These are phyloP conservation scores for Kodamaea sp. DNA, from an alignment of 1,139 yeast species.

Conservation along the genomic window DNA sequence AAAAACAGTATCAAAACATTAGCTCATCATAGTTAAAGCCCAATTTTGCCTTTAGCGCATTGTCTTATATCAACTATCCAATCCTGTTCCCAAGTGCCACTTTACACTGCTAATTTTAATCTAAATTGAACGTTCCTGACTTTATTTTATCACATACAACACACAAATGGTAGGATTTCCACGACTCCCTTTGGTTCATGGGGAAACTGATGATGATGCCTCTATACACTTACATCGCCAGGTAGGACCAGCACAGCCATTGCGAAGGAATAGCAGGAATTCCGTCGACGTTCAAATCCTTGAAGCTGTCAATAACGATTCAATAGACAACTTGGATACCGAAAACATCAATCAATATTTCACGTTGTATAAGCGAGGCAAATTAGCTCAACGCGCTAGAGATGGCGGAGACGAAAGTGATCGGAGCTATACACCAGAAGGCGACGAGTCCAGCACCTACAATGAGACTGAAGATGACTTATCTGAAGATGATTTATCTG, in stretches of 20 bases:
- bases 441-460: conserved; percentile 7
- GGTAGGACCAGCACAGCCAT: conserved; percentile 44
- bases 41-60: no score
- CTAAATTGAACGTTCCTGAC: no score
- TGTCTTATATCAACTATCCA: no score
- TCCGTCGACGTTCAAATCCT: conserved; percentile 18
- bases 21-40: no score
- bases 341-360: conserved; percentile 14
- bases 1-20: no score
- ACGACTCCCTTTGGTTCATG: conserved; percentile 36
- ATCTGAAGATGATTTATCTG: not conserved
- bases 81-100: no score
- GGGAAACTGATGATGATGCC: conserved; percentile 47
- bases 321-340: conserved; percentile 8
- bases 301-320: conserved; percentile 11
- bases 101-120: no score
- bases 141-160: no score
- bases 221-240: conserved; percentile 42
- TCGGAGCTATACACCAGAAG: not conserved
- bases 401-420: conserved; percentile 5
- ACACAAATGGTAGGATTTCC: conserved; percentile 41
- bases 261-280: conserved; percentile 12
- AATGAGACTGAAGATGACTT: conserved; percentile 13
- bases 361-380: conserved; percentile 13
- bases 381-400: conserved; percentile 3